phyloP scores from a whole-genome alignment of 116 monocot species.

The Dioscorea cayenensis region DNA sequence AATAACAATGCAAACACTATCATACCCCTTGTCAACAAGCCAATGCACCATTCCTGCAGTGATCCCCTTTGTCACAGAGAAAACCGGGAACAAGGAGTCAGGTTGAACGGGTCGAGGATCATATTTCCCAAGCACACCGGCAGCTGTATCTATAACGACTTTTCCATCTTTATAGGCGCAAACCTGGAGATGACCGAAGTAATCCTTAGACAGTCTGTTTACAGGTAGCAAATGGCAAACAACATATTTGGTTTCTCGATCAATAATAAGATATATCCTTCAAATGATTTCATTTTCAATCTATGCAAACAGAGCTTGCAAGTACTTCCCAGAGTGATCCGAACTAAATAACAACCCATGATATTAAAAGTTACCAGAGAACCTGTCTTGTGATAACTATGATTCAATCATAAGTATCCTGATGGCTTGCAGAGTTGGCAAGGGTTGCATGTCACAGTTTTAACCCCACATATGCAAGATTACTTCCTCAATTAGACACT shows the following conservation, averaged over 20 bases:
- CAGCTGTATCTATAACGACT: constrained; percentile 94
- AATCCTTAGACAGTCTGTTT: neutral
- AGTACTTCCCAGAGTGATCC: no score
- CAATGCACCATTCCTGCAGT: constrained; percentile 95
- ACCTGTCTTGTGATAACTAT: no score
- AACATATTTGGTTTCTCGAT: neutral
- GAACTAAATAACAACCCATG: no score
- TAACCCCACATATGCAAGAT: no score
- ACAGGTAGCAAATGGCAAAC: neutral
- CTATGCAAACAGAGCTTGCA: no score
- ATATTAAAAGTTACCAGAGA: no score
- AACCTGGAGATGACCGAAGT: constrained; percentile 39
- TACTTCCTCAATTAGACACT: no score
- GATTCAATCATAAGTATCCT: no score
- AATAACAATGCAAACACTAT: neutral
- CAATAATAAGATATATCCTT: no score
- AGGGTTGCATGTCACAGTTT: no score
- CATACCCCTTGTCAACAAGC: constrained; percentile 85
- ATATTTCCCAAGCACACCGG: constrained; percentile 88
- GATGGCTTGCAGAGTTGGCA: no score
- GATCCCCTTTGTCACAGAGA: constrained; percentile 92
- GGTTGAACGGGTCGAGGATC: constrained; percentile 95
- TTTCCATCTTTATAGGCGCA: constrained; percentile 96
- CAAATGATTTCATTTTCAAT: no score
- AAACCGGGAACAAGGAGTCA: constrained; percentile 91